These are phyloP conservation scores for Allium fistulosum DNA, from an alignment of 106 monocot genomes.

Conservation along the genomic window DNA sequence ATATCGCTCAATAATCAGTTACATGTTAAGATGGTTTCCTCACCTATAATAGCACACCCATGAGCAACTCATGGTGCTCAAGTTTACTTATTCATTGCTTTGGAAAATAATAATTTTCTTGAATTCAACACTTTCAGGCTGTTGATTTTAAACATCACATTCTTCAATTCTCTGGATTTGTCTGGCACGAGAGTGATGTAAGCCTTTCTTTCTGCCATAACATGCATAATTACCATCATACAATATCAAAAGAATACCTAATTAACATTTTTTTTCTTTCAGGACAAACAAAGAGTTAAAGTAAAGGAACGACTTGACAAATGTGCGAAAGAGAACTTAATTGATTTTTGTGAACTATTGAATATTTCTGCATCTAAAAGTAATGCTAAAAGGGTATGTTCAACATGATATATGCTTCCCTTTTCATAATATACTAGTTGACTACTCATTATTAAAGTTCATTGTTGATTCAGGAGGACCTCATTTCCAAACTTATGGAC, in stretches of 20 bases:
- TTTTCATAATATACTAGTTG: too few species aligned
- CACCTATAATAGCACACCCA: too few species aligned
- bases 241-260: too few species aligned
- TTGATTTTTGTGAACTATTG: constrained; percentile 65
- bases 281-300: constrained; percentile 65
- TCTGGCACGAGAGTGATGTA: constrained; percentile 74
- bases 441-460: too few species aligned
- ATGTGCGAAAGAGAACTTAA: constrained; percentile 42
- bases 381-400: constrained; percentile 42
- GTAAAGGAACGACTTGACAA: constrained; percentile 64
- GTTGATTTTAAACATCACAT: constrained; percentile 58
- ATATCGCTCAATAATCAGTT: too few species aligned
- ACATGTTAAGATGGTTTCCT: too few species aligned
- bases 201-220: constrained; percentile 3
- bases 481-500: constrained; percentile 45
- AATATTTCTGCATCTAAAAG: constrained; percentile 45
- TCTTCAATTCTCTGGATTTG: constrained; percentile 85
- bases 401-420: too few species aligned
- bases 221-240: not conserved
- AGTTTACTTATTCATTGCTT: too few species aligned
- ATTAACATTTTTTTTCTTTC: not conserved
- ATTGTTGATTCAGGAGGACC: constrained; percentile 37
- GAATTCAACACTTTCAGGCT: constrained; percentile 29
- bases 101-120: too few species aligned
- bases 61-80: too few species aligned